Conservation (phyloP, 257 asterid genomes). For the Ilex asprella region DNA sequence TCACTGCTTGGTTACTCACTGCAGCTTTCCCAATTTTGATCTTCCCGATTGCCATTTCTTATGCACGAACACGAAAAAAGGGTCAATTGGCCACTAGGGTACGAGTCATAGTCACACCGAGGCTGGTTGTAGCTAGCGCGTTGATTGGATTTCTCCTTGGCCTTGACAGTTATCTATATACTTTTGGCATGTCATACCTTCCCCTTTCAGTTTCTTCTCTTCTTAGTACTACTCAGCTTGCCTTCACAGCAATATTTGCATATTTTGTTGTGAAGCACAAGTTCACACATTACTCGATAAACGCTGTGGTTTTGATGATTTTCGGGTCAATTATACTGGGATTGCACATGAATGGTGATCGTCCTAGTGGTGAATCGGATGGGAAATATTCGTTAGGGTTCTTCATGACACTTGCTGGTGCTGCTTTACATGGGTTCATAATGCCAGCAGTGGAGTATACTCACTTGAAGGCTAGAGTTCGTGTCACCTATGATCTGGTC, state of each 20-base stretch:
- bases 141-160: slow-evolving; percentile 23
- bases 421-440: slow-evolving; percentile 29
- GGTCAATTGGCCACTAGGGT: background rate
- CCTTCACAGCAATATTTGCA: slow-evolving; percentile 14
- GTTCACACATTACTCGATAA: slow-evolving; percentile 20
- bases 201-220: slow-evolving; percentile 29
- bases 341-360: slow-evolving; percentile 22
- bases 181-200: slow-evolving; percentile 24
- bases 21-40: slow-evolving; percentile 26
- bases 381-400: slow-evolving; percentile 16
- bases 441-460: slow-evolving; percentile 24
- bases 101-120: slow-evolving; percentile 13
- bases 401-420: slow-evolving; percentile 24
- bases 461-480: slow-evolving; percentile 19
- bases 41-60: slow-evolving; percentile 22
- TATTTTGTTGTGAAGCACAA: slow-evolving; percentile 16
- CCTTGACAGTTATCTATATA: slow-evolving; percentile 24
- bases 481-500: slow-evolving; percentile 16
- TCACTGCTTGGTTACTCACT: slow-evolving; percentile 24
- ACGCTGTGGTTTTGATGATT: slow-evolving; percentile 27
- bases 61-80: background rate
- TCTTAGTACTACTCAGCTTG: slow-evolving; percentile 17
- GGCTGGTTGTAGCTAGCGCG: slow-evolving; percentile 9
- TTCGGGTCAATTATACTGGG: slow-evolving; percentile 26
- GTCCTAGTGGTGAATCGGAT: slow-evolving; percentile 25